Conservation (phyloP, 345 rosid genomes). For the Hibiscus syriacus region DNA sequence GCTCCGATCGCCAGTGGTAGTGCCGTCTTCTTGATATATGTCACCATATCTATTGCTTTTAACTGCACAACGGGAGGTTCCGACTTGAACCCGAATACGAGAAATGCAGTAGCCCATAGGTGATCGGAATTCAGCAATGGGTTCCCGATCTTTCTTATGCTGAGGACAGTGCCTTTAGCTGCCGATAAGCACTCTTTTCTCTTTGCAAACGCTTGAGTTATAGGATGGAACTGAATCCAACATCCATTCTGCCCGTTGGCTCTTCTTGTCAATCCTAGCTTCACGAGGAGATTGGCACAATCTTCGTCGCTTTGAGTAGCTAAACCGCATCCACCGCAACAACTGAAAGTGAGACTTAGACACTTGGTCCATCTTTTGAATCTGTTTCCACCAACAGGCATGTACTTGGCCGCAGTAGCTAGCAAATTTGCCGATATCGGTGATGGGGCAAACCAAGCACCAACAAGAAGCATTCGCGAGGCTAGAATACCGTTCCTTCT, state of each 20-base stretch:
- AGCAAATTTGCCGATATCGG: conserved; percentile 53
- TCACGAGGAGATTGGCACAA: conserved; percentile 59
- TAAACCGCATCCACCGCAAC: conserved; percentile 60
- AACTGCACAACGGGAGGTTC: conserved; percentile 75
- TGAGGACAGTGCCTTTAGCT: conserved; percentile 51
- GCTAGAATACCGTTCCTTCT: conserved; percentile 52
- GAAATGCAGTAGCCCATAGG: conserved; percentile 86
- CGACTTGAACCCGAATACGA: conserved; percentile 84
- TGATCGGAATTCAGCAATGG: conserved; percentile 57
- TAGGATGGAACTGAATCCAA: conserved; percentile 80
- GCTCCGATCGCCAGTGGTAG: conserved; percentile 76
- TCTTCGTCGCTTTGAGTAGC: conserved; percentile 66
- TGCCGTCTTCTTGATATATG: conserved; percentile 74
- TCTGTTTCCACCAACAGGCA: conserved; percentile 49
- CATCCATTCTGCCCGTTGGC: conserved; percentile 50
- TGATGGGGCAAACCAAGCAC: conserved; percentile 87
- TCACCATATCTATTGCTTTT: conserved; percentile 66
- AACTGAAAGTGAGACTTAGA: conserved; percentile 42
- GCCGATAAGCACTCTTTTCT: conserved; percentile 48
- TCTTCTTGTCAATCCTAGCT: conserved; percentile 62
- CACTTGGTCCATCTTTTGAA: conserved; percentile 58
- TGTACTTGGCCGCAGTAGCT: conserved; percentile 54
- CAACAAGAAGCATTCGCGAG: conserved; percentile 68
- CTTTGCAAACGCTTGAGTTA: conserved; percentile 58
- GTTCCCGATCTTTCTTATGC: conserved; percentile 41